These are phyloP conservation scores for Gleditsia sinensis DNA, from an alignment of 306 rosid species.

Conservation along the genomic window DNA sequence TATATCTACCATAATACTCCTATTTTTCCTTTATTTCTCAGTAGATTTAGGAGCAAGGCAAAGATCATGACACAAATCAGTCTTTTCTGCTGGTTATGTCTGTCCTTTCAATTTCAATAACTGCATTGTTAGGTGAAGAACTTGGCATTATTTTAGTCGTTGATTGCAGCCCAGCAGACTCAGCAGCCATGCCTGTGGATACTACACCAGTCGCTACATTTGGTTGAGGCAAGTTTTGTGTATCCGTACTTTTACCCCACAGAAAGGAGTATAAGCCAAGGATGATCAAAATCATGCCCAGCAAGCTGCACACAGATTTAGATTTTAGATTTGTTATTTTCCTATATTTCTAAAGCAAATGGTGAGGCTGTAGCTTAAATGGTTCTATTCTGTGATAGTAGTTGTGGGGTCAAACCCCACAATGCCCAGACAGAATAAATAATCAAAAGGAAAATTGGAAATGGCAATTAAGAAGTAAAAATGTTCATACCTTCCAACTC, in stretches of 20 bases:
- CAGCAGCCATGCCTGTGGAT: slow-evolving; percentile 15
- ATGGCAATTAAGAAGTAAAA: no score
- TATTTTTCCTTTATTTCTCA: no score
- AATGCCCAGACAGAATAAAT: background rate
- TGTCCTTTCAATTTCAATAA: background rate
- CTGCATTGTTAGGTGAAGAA: slow-evolving; percentile 23
- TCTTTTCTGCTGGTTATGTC: background rate
- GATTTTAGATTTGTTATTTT: background rate
- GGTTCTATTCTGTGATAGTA: no score
- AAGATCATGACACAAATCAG: no score
- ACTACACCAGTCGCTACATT: slow-evolving; percentile 22
- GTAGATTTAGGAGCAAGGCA: no score
- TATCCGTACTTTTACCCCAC: slow-evolving; percentile 59
- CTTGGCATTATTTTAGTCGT: slow-evolving; percentile 33
- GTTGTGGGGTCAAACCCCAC: no score
- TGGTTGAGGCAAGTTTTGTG: background rate
- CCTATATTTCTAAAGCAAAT: no score
- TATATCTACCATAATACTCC: no score
- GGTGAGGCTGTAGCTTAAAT: no score
- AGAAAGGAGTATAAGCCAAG: slow-evolving; percentile 62
- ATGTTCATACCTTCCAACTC: slow-evolving; percentile 54
- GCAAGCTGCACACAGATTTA: slow-evolving; percentile 40
- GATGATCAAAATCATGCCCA: slow-evolving; percentile 60
- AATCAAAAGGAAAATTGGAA: background rate
- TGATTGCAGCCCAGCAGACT: slow-evolving; percentile 23